These are phyloP conservation scores for Stagonosporopsis vannaccii DNA, from an alignment of 2,329 filamentous ascomycete species.

Conservation along the genomic window DNA sequence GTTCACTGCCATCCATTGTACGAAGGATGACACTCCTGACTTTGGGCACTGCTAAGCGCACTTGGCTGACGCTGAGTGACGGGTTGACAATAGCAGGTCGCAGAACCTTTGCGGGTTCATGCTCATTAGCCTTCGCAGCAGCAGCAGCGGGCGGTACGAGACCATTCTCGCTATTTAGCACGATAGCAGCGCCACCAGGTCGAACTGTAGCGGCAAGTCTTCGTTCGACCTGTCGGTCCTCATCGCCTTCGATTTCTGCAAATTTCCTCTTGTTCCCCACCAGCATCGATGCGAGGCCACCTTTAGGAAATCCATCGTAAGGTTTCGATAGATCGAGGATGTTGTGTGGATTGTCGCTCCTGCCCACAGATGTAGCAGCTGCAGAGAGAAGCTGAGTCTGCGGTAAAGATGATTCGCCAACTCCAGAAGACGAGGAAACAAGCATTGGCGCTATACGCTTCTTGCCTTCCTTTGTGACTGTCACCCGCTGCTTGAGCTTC, in stretches of 20 bases:
- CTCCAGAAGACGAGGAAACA: slow-evolving; percentile 83
- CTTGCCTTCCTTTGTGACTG: slow-evolving; percentile 94
- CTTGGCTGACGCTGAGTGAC: slow-evolving; percentile 79
- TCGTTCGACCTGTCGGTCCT: slow-evolving; percentile 69
- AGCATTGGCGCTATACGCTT: slow-evolving; percentile 93
- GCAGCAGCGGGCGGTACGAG: slow-evolving; percentile 76
- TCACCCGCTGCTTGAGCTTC: slow-evolving; percentile 86
- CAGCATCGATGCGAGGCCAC: slow-evolving; percentile 83
- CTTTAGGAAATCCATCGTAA: slow-evolving; percentile 89
- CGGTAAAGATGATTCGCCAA: slow-evolving; percentile 85
- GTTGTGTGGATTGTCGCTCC: slow-evolving; percentile 78
- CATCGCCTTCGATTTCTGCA: slow-evolving; percentile 74
- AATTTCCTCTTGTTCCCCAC: slow-evolving; percentile 93
- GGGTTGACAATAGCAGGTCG: slow-evolving; percentile 88
- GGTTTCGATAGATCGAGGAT: slow-evolving; percentile 91
- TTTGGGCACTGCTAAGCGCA: slow-evolving; percentile 86
- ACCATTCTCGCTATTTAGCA: slow-evolving; percentile 79
- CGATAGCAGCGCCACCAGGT: slow-evolving; percentile 75
- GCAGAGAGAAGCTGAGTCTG: slow-evolving; percentile 87
- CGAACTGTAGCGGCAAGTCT: slow-evolving; percentile 65
- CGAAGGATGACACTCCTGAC: slow-evolving; percentile 83
- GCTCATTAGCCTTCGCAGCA: slow-evolving; percentile 31
- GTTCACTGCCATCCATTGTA: slow-evolving; percentile 72
- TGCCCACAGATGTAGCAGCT: slow-evolving; percentile 65
- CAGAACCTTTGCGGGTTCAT: slow-evolving; percentile 77